Evolutionary conservation across 768 basidiomycete genomes (phyloP), one percentile per base, ranked within the genome.

Genomic region (Tylopilus sp.): DNA sequence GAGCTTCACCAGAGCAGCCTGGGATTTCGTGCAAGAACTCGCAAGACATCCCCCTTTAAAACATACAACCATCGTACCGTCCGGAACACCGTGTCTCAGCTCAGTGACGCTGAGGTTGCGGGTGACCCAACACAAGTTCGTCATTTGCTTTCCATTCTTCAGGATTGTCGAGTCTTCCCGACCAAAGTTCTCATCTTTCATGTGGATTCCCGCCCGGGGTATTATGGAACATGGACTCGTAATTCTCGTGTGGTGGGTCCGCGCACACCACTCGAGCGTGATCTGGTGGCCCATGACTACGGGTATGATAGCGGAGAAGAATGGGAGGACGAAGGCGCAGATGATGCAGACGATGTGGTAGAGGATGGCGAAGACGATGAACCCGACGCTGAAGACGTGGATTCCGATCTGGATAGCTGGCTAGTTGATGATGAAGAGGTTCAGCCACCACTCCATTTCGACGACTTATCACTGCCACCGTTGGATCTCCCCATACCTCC

Each of bases 251-350:
- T 81, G 30, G 82, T 98, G 52, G 87, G 92, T 1, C 86, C 94
- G 2, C 83, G 97, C 15, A 81, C 78, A 17, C 95, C 97, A 1
- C 86, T 95, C 53, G 82, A 78, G 3, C 80, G 81, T 57, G 97
- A 99, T 61, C 74, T 81, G 11, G 72, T 86, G 1, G 77, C 80
- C 12, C 78, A 90, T 48, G 93, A 98, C 69, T 99, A 98, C 66
- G 79, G 80, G 5, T 91, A 95, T 63, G 95, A 99, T 71, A 94
- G 91, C 46, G 95, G 91, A 13, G 92, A 86, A 59, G 97, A 98
- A 59, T 98, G 97, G 97, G 91, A 92, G 56, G 89, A 88, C 51
- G 93, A 94, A 64, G 83, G 84, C 20, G 77, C 74, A 12, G 80
- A 78, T 3, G 91, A 85, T 21, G 89, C 82, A 11, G 91, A 86